phyloP scores from a whole-genome alignment of 768 basidiomycete genomes.

The Macrolepiota fuliginosa region DNA sequence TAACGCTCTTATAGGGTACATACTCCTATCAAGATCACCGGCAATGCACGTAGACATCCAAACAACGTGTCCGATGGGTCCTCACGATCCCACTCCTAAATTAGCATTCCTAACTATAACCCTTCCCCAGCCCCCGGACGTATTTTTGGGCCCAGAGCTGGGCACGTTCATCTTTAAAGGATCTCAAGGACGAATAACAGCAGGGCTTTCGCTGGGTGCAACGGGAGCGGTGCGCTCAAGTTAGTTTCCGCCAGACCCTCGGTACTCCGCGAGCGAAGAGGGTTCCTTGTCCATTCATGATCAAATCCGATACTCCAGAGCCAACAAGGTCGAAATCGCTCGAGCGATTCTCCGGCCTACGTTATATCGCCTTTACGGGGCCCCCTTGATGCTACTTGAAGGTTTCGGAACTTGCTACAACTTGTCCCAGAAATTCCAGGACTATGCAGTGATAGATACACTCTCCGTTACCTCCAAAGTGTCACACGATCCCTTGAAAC shows the following conservation, averaged over 20 bases:
- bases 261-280: too few relatives aligned
- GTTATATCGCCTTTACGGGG: constrained; percentile 53
- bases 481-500: constrained; percentile 49
- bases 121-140: constrained; percentile 64
- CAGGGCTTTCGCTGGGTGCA: too few relatives aligned
- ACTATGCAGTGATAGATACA: constrained; percentile 44
- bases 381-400: constrained; percentile 62
- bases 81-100: constrained; percentile 66
- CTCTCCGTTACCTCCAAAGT: constrained; percentile 36
- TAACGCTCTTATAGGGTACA: background rate
- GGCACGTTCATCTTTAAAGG: constrained; percentile 33
- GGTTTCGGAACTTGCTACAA: constrained; percentile 54
- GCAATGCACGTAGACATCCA: constrained; percentile 17
- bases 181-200: constrained; percentile 17
- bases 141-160: constrained; percentile 65
- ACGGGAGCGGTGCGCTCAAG: too few relatives aligned
- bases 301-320: constrained; percentile 56
- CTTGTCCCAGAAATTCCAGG: constrained; percentile 52
- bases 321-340: constrained; percentile 59
- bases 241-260: too few relatives aligned
- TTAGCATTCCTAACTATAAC: constrained; percentile 55
- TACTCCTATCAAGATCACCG: background rate
- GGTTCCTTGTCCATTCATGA: constrained; percentile 56
- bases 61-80: constrained; percentile 54
- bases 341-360: constrained; percentile 57